Conservation (phyloP, 352 stramenopile genomes). For the Halophytophthora polymorphica region DNA sequence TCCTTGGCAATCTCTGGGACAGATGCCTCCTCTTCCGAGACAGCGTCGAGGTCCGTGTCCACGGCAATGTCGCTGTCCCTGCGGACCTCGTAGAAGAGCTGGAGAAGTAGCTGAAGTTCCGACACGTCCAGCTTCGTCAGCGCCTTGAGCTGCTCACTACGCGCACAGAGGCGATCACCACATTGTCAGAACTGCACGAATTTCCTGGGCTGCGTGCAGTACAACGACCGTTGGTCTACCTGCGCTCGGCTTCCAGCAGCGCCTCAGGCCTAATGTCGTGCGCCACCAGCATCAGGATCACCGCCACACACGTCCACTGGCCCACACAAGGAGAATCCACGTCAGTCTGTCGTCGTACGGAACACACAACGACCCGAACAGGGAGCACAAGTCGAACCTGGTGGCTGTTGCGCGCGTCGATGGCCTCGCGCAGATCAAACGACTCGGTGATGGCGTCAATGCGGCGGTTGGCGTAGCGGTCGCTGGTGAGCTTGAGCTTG, state of each 20-base stretch:
- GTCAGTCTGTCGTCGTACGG: background rate
- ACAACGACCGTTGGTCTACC: no score
- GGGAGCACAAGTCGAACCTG: conserved; percentile 29
- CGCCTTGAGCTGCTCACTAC: conserved; percentile 29
- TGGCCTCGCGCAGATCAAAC: conserved; percentile 57
- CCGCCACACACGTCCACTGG: conserved; percentile 66
- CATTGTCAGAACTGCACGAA: background rate
- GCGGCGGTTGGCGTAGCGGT: conserved; percentile 52
- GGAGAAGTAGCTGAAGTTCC: conserved; percentile 65
- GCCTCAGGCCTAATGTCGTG: conserved; percentile 45
- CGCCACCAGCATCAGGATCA: conserved; percentile 63
- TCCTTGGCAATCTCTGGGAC: conserved; percentile 10
- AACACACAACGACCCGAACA: background rate
- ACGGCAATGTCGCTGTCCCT: conserved; percentile 57
- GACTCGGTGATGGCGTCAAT: conserved; percentile 57
- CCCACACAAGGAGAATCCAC: background rate
- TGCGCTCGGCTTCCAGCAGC: conserved; percentile 34
- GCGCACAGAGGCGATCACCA: background rate
- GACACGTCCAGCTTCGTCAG: conserved; percentile 61
- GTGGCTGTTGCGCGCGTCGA: conserved; percentile 60
- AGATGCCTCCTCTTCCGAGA: conserved; percentile 16
- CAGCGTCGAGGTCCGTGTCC: conserved; percentile 45
- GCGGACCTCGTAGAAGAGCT: conserved; percentile 62
- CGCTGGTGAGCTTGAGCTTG: conserved; percentile 44
- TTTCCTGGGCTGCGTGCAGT: no score